Evolutionary conservation across 1,284 basidiomycete species (phyloP).

Genomic region (Cutaneotrichosporon curvatum): DNA sequence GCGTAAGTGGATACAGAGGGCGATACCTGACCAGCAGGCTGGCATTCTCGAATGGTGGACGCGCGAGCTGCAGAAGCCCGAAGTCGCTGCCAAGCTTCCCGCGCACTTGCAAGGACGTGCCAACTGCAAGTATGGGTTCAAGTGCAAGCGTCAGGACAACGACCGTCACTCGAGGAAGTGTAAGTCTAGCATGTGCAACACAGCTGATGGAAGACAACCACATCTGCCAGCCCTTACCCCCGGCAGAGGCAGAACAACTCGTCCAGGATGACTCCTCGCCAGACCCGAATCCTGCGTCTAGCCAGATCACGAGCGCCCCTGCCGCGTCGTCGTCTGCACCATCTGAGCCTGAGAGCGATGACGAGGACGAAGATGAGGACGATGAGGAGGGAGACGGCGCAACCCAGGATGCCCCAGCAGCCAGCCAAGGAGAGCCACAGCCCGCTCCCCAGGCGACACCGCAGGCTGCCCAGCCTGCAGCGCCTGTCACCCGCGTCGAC

Average conservation of each 20-base stretch:
- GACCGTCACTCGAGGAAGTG: conserved; percentile 19
- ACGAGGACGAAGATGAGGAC: conserved; percentile 2
- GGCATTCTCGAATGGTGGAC: conserved; percentile 24
- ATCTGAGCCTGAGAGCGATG: neutral
- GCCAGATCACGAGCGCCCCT: too few species aligned
- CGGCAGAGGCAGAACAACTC: conserved; percentile 11
- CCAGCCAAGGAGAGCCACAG: too few species aligned
- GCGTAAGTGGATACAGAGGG: conserved; percentile 6
- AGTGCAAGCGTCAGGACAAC: conserved; percentile 16
- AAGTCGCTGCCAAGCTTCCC: conserved; percentile 8
- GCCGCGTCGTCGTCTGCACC: too few species aligned
- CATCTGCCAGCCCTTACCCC: conserved; percentile 17
- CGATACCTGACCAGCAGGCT: conserved; percentile 10
- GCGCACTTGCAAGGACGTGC: conserved; percentile 7
- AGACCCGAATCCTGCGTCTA: neutral
- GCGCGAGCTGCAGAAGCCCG: conserved; percentile 20
- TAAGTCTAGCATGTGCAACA: neutral
- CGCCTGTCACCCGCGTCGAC: neutral
- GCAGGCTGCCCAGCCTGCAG: too few species aligned
- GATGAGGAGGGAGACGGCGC: neutral
- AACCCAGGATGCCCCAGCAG: too few species aligned
- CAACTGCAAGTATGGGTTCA: conserved; percentile 22
- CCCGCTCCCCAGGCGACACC: too few species aligned
- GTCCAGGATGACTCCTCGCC: conserved; percentile 18
- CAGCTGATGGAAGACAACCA: conserved; percentile 17